Evolutionary conservation across 2,329 filamentous ascomycete species (phyloP).

Genomic region (Phyllachora maydis): DNA sequence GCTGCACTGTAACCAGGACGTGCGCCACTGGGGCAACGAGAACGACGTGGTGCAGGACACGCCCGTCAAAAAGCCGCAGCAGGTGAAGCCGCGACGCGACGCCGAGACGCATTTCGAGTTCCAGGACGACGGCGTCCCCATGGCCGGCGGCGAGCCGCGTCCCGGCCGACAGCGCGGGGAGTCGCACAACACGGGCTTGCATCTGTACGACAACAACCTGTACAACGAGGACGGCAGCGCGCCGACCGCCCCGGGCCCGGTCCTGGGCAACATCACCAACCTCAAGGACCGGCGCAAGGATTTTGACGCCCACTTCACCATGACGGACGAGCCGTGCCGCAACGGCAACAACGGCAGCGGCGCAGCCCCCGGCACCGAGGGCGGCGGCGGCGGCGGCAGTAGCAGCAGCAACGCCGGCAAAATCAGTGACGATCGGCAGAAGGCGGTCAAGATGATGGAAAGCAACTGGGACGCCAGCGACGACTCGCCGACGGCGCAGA

Average conservation of each 20-base stretch:
- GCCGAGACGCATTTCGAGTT: slow-evolving; percentile 72
- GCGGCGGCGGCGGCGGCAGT: too few relatives aligned
- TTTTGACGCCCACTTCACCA: slow-evolving; percentile 58
- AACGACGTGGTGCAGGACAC: slow-evolving; percentile 37
- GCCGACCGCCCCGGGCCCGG: slow-evolving; percentile 13
- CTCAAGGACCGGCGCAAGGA: slow-evolving; percentile 53
- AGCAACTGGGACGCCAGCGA: slow-evolving; percentile 37
- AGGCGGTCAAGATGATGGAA: slow-evolving; percentile 56
- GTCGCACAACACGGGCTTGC: slow-evolving; percentile 45
- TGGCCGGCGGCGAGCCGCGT: slow-evolving; percentile 25
- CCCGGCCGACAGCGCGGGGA: slow-evolving; percentile 26
- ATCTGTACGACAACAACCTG: slow-evolving; percentile 61
- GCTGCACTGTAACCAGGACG: slow-evolving; percentile 40
- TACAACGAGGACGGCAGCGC: slow-evolving; percentile 34
- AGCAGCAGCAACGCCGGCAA: slow-evolving; percentile 19
- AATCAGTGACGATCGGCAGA: slow-evolving; percentile 37
- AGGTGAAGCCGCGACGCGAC: slow-evolving; percentile 54
- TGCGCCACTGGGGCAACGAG: slow-evolving; percentile 63
- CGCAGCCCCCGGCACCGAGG: too few relatives aligned
- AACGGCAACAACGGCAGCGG: slow-evolving; percentile 14
- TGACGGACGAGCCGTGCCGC: slow-evolving; percentile 46
- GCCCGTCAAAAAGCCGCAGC: slow-evolving; percentile 33
- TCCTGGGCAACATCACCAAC: slow-evolving; percentile 51
- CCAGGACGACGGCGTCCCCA: slow-evolving; percentile 49
- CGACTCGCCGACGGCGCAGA: slow-evolving; percentile 27